Evolutionary conservation across 352 stramenopile genomes (phyloP), one percentile per base, ranked within the genome.

Genomic region (Phytopythium ostracodes): DNA sequence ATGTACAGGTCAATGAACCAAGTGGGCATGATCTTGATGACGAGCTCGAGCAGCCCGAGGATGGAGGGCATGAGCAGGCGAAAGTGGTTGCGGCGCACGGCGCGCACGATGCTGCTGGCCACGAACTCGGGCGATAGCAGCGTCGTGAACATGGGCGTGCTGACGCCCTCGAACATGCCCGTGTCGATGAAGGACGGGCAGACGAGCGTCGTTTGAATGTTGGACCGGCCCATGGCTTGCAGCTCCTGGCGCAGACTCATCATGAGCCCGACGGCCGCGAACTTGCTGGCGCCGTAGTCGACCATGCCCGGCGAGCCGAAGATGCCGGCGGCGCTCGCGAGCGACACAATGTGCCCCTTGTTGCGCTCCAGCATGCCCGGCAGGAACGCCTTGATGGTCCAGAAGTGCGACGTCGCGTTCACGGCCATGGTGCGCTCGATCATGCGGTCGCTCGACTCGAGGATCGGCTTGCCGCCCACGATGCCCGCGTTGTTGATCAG

Each of bases 131-230:
- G 76, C 20, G 68, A 67, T 40, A 87, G 56, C 72, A 73, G 79
- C 29, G 53, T 52, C 47, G 74, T 79, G 43, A 80, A 74, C 5
- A 57, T 59, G 24, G 72, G 72, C 10, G 75, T 64, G 10, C 38
- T 63, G 14, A 85, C 79, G 10, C 79, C 79, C n/a, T 82, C 63
- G 35, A 89, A 89, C 79, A 89, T 89, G 11, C 79, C 79, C 1
- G 75, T 89, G 38, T 66, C 71, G 67, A 89, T 81, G 56, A 79
- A 84, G 12, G 73, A 75, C n/a, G 79, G 79, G 50, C 77, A 89
- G 44, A 84, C 68, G 31, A 87, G 60, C 12, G 79, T 84, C 42
- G 73, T 79, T 49, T 82, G 75, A 31, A 88, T 70, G 27, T 68
- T 65, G 55, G 65, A 56, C 29, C 71, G 66, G 12, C 67, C 64